Evolutionary conservation across 768 basidiomycete species (phyloP).

Genomic region (Inosperma sp.): DNA sequence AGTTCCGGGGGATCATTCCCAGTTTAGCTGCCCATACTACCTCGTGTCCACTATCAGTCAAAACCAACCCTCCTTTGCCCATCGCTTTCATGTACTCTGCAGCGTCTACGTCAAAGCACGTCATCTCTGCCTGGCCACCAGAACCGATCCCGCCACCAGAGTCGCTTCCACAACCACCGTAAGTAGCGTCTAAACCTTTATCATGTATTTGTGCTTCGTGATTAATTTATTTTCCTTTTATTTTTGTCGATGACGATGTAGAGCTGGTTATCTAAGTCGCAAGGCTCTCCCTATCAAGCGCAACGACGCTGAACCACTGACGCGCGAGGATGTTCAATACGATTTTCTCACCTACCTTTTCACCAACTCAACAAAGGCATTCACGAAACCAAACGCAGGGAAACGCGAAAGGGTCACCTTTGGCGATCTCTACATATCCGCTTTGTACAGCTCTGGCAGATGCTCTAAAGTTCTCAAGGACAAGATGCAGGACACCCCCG

Average conservation of each 20-base stretch:
- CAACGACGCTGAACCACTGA: conserved; percentile 77
- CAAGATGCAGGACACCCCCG: conserved; percentile 79
- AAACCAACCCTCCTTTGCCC: background rate
- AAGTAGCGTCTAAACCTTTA: background rate
- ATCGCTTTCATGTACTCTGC: background rate
- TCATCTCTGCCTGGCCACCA: conserved; percentile 2
- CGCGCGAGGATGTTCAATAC: conserved; percentile 80
- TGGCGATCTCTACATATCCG: conserved; percentile 77
- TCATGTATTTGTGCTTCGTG: background rate
- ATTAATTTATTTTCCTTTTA: conserved; percentile 11
- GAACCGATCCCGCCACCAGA: background rate
- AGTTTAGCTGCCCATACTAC: conserved; percentile 21
- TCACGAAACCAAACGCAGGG: conserved; percentile 59
- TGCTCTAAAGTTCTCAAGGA: conserved; percentile 86
- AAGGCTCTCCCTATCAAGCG: conserved; percentile 78
- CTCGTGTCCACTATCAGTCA: conserved; percentile 10
- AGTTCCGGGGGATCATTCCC: conserved; percentile 23
- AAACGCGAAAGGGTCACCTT: conserved; percentile 60
- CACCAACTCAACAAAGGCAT: conserved; percentile 59
- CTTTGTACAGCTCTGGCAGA: conserved; percentile 73
- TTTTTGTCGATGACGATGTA: no score
- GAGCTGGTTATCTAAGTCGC: conserved; percentile 58
- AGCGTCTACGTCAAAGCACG: background rate
- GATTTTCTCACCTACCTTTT: conserved; percentile 82
- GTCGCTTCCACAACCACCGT: background rate